Conservation (phyloP, 352 stramenopile species). For the Phytophthora chlamydospora region DNA sequence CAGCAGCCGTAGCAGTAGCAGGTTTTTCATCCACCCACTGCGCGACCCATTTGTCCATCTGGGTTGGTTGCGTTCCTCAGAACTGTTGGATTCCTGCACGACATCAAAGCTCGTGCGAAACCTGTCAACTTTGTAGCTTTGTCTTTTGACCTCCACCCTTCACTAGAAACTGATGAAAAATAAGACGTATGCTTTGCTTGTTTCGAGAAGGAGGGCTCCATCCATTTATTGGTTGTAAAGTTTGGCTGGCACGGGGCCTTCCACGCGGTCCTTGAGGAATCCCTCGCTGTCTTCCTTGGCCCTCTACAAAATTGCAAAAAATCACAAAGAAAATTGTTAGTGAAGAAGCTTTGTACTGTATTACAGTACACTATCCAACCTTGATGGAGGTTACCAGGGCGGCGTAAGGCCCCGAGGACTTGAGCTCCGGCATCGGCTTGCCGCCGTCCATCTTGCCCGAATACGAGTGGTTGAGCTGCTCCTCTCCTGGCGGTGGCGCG, state of each 20-base stretch:
- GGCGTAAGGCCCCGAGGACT: constrained; percentile 68
- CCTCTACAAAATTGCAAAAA: constrained; percentile 35
- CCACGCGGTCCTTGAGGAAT: constrained; percentile 83
- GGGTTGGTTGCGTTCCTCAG: constrained; percentile 7
- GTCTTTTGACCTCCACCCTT: constrained; percentile 4
- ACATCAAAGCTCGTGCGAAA: neutral
- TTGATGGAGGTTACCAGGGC: constrained; percentile 78
- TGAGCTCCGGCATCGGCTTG: constrained; percentile 67
- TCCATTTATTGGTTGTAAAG: constrained; percentile 61
- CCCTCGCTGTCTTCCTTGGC: constrained; percentile 82
- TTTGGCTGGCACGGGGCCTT: constrained; percentile 74
- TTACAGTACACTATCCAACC: constrained; percentile 35
- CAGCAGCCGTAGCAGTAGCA: constrained; percentile 13
- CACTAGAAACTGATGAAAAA: constrained; percentile 39
- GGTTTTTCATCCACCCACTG: neutral
- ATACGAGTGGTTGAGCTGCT: constrained; percentile 74
- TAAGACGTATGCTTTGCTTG: constrained; percentile 25
- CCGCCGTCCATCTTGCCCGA: constrained; percentile 71
- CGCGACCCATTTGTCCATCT: constrained; percentile 16
- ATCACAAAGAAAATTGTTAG: neutral
- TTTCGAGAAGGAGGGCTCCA: constrained; percentile 16
- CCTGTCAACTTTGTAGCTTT: constrained; percentile 24
- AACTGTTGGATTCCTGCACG: constrained; percentile 17
- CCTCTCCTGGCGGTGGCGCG: constrained; percentile 28
- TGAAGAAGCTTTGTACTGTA: neutral